Evolutionary conservation across 345 rosid genomes (phyloP).

Genomic region (Euphorbia peplus): DNA sequence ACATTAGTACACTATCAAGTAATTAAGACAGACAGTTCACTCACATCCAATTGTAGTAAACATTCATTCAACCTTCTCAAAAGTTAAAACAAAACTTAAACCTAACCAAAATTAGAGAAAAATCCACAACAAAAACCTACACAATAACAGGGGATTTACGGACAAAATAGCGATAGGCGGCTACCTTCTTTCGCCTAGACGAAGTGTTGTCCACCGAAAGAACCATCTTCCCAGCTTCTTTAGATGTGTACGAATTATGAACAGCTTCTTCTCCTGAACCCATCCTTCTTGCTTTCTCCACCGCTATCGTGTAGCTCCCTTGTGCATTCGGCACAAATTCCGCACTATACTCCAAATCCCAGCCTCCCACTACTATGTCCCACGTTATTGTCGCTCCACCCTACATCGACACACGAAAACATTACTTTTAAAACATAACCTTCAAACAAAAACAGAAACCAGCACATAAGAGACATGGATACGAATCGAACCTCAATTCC

Average conservation of each 20-base stretch:
- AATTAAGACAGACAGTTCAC: background rate
- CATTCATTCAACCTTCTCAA: too few species aligned
- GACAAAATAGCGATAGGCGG: slow-evolving; percentile 87
- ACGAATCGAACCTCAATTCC: slow-evolving; percentile 99
- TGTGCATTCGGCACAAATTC: slow-evolving; percentile 84
- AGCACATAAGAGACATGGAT: too few species aligned
- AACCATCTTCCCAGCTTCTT: slow-evolving; percentile 83
- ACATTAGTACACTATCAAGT: slow-evolving; percentile 13
- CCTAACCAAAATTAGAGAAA: background rate
- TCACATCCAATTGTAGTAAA: too few species aligned
- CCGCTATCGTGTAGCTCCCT: slow-evolving; percentile 75
- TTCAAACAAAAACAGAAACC: too few species aligned
- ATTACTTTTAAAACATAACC: too few species aligned
- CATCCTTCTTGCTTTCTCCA: slow-evolving; percentile 67
- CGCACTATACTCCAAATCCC: slow-evolving; percentile 96
- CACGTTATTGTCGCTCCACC: slow-evolving; percentile 84
- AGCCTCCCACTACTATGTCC: slow-evolving; percentile 97
- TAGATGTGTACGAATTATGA: slow-evolving; percentile 64
- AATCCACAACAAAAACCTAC: too few species aligned
- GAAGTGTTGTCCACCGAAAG: slow-evolving; percentile 80
- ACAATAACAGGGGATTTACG: slow-evolving; percentile 50
- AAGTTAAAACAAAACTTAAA: background rate
- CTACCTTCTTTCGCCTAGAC: slow-evolving; percentile 80
- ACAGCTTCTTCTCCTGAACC: slow-evolving; percentile 61
- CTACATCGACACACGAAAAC: too few species aligned